These are phyloP conservation scores for Isoetes taiwanensis DNA, from an alignment of 75 land plant species.

Conservation along the genomic window DNA sequence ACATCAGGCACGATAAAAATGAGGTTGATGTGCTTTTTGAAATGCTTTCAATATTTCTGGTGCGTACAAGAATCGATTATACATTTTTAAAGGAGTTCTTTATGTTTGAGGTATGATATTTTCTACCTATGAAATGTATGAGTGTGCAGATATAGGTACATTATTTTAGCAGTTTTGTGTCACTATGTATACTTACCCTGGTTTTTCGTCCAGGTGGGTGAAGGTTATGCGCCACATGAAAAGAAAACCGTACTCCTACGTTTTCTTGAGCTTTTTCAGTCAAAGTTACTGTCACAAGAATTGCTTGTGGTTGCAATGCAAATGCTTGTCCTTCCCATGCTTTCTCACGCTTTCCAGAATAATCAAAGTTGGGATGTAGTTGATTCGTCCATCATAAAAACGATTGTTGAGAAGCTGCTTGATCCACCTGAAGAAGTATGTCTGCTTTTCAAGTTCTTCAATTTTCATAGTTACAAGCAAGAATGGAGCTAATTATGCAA, in stretches of 20 bases:
- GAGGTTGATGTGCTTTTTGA: slow-evolving; percentile 93
- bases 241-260: slow-evolving; percentile 77
- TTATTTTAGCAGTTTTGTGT: no score
- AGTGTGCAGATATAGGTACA: no score
- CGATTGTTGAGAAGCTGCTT: slow-evolving; percentile 91
- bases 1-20: slow-evolving; percentile 73
- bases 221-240: slow-evolving; percentile 84
- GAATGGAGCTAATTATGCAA: background rate
- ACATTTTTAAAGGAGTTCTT: slow-evolving; percentile 92
- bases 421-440: slow-evolving; percentile 98
- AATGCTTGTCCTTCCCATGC: slow-evolving; percentile 97
- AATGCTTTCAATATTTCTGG: slow-evolving; percentile 84
- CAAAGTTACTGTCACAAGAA: slow-evolving; percentile 70
- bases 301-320: slow-evolving; percentile 93
- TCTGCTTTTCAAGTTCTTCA: background rate
- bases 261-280: slow-evolving; percentile 75
- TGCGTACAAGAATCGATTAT: slow-evolving; percentile 85
- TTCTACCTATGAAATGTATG: no score
- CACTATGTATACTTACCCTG: no score
- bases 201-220: slow-evolving; percentile 74
- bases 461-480: background rate
- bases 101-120: slow-evolving; percentile 96
- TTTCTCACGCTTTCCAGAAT: slow-evolving; percentile 86
- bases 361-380: slow-evolving; percentile 94
- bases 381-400: slow-evolving; percentile 67